These are phyloP conservation scores for Salinomyces thailandicus DNA, from an alignment of 2,329 filamentous ascomycete genomes.

Conservation along the genomic window DNA sequence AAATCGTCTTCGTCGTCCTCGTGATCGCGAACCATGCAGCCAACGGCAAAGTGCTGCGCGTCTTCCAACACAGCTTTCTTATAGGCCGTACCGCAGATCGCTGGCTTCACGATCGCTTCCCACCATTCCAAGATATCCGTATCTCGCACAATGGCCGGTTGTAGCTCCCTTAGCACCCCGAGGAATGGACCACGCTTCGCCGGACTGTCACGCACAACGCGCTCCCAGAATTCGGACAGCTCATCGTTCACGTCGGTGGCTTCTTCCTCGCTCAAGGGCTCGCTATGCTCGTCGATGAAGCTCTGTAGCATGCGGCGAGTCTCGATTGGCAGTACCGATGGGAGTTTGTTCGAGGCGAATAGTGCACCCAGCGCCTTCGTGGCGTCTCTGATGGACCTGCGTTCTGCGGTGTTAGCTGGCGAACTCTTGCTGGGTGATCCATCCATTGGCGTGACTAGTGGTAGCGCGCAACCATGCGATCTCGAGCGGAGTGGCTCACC, in stretches of 20 bases:
- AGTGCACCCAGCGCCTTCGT: conserved; percentile 36
- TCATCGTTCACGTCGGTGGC: conserved; percentile 59
- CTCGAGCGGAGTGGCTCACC: no score
- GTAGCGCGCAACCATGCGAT: no score
- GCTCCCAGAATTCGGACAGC: conserved; percentile 55
- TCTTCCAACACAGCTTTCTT: conserved; percentile 56
- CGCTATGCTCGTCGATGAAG: conserved; percentile 57
- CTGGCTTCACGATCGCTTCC: conserved; percentile 49
- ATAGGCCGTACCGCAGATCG: conserved; percentile 46
- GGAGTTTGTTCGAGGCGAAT: conserved; percentile 32
- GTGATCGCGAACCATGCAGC: conserved; percentile 51
- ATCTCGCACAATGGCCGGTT: conserved; percentile 53
- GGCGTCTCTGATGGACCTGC: conserved; percentile 34
- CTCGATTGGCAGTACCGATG: conserved; percentile 54
- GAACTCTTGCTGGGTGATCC: background rate
- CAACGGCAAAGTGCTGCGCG: conserved; percentile 53
- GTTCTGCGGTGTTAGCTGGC: background rate
- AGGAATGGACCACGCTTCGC: conserved; percentile 58
- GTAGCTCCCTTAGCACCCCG: conserved; percentile 52
- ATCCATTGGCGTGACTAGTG: background rate
- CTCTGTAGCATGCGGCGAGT: conserved; percentile 22
- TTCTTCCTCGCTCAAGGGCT: conserved; percentile 50
- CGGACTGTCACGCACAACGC: conserved; percentile 48
- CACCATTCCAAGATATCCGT: conserved; percentile 62
- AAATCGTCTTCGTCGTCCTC: conserved; percentile 37